phyloP scores from a whole-genome alignment of 2,329 filamentous ascomycete genomes.

The Aspergillus tamarii region DNA sequence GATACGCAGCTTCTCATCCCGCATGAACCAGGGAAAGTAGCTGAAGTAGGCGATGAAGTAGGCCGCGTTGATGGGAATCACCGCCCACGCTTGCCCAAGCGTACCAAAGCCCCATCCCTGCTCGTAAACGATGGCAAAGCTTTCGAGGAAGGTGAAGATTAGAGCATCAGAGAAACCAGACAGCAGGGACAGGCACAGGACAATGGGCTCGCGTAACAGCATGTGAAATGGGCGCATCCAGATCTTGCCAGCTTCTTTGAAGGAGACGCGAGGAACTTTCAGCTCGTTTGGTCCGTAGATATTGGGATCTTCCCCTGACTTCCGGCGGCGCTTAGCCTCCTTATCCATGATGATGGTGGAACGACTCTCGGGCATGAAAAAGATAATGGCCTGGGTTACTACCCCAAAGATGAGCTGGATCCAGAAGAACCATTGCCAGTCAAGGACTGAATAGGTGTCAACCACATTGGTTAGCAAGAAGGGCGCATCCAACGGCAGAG shows the following conservation, averaged over 20 bases:
- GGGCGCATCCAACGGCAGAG: neutral
- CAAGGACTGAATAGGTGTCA: conserved; percentile 20
- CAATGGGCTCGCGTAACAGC: conserved; percentile 73
- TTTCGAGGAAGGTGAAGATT: conserved; percentile 67
- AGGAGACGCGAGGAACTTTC: conserved; percentile 50
- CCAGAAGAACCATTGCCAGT: conserved; percentile 64
- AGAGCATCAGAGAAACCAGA: conserved; percentile 73
- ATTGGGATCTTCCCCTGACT: conserved; percentile 57
- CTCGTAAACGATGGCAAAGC: conserved; percentile 58
- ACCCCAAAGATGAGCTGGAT: conserved; percentile 61
- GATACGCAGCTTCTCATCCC: conserved; percentile 40
- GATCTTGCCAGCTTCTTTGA: conserved; percentile 39
- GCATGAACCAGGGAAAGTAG: conserved; percentile 57
- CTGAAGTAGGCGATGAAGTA: conserved; percentile 64
- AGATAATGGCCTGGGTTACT: conserved; percentile 55
- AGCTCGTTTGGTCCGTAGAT: conserved; percentile 66
- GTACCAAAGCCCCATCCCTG: conserved; percentile 63
- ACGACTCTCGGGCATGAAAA: conserved; percentile 60
- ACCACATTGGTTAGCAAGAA: neutral
- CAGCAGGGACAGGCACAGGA: conserved; percentile 68
- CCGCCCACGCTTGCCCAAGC: conserved; percentile 61
- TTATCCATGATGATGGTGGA: conserved; percentile 59
- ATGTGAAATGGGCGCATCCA: conserved; percentile 70
- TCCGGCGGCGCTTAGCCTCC: conserved; percentile 59
- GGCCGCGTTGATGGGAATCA: conserved; percentile 68